These are phyloP conservation scores for Penicillium decumbens DNA, from an alignment of 2,329 filamentous ascomycete genomes.

Conservation along the genomic window DNA sequence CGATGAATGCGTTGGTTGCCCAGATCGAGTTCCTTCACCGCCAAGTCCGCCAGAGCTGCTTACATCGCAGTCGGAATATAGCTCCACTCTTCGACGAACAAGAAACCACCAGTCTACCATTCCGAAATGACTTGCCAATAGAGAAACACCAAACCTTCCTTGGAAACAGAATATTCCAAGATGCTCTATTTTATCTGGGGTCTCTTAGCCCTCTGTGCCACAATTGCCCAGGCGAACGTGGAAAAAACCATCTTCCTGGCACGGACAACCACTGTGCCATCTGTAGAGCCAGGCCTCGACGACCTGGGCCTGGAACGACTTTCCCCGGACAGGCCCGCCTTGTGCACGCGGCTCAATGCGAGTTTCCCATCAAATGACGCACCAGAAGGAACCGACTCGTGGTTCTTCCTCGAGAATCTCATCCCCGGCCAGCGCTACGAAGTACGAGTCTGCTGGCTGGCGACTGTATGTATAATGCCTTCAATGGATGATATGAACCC, in stretches of 20 bases:
- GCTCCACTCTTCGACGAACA: conserved; percentile 1
- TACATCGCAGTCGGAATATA: conserved; percentile 6
- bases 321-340: conserved; percentile 51
- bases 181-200: conserved; percentile 16
- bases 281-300: conserved; percentile 53
- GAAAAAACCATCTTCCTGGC: conserved; percentile 88
- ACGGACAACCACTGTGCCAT: conserved; percentile 57
- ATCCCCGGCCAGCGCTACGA: conserved; percentile 76
- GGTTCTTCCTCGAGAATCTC: conserved; percentile 72
- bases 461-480: conserved; percentile 61
- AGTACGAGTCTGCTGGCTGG: conserved; percentile 86
- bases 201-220: conserved; percentile 16
- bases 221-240: conserved; percentile 60
- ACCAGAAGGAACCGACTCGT: conserved; percentile 61
- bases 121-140: neutral
- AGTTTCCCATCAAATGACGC: conserved; percentile 58
- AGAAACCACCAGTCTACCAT: neutral
- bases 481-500: neutral
- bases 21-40: conserved; percentile 2
- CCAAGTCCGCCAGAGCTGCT: conserved; percentile 1
- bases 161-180: neutral
- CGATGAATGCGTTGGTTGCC: neutral
- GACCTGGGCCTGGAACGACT: conserved; percentile 62
- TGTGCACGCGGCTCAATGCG: conserved; percentile 63
- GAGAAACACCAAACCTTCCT: neutral